These are phyloP conservation scores for Annulohypoxylon maeteangense DNA, from an alignment of 495 filamentous ascomycete species.

Conservation along the genomic window DNA sequence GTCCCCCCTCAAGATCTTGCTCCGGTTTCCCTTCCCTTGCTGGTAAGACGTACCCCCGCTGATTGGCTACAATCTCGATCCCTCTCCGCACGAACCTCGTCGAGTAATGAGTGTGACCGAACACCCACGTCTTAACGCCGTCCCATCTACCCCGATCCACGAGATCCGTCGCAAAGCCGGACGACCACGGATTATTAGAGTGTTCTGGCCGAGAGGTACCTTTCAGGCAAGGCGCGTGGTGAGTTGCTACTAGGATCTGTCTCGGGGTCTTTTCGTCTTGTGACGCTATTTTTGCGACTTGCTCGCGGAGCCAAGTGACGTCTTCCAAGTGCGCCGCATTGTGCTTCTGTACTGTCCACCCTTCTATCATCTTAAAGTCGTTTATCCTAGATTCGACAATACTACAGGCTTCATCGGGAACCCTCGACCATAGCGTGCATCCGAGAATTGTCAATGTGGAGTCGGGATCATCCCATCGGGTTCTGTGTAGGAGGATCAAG, in stretches of 20 bases:
- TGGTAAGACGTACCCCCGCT: slow-evolving; percentile 57
- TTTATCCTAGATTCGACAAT: not conserved
- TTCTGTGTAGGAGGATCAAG: slow-evolving; percentile 59
- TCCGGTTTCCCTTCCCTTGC: not conserved
- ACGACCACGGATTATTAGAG: not conserved
- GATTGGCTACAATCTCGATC: slow-evolving; percentile 62
- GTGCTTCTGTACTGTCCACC: slow-evolving; percentile 62
- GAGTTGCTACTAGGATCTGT: slow-evolving; percentile 63
- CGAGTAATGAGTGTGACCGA: slow-evolving; percentile 65
- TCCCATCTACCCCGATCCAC: slow-evolving; percentile 22
- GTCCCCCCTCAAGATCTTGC: not conserved
- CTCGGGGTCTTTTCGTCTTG: slow-evolving; percentile 12
- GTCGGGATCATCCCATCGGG: slow-evolving; percentile 52
- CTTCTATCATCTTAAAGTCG: slow-evolving; percentile 52
- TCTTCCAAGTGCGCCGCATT: slow-evolving; percentile 58
- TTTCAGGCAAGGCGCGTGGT: slow-evolving; percentile 62
- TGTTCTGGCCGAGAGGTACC: slow-evolving; percentile 50
- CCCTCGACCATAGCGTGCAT: slow-evolving; percentile 66
- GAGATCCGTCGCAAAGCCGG: not conserved
- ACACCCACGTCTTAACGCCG: slow-evolving; percentile 59
- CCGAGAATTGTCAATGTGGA: slow-evolving; percentile 60
- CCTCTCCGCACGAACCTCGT: slow-evolving; percentile 54
- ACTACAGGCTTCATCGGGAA: slow-evolving; percentile 45
- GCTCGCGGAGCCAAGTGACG: slow-evolving; percentile 55
- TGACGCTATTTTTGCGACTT: slow-evolving; percentile 47